Base-by-base conservation (phyloP, 164 flowering plant genomes). In the Aristolochia contorta region DNA sequence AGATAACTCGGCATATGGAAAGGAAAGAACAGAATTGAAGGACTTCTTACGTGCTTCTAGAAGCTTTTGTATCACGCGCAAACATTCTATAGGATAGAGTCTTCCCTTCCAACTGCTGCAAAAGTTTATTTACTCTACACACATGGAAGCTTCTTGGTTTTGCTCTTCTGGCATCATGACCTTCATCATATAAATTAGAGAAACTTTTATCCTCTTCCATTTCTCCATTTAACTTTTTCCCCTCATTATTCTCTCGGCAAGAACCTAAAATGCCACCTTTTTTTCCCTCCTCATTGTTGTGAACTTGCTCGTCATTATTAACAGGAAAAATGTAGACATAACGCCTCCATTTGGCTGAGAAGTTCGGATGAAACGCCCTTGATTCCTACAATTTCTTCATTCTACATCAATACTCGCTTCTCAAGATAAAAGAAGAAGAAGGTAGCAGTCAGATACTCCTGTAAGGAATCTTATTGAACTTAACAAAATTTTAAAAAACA, bases 31-130 rank as follows among this genome's bases (percentile, higher is more conserved):
- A 51, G 20, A 2, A 1, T 23, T 61, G 54, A 16, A 19, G 51
- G 13, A 33, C 30, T 50, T 68, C 95, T 86, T 80, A 91, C 97
- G 60, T 67, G 69, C 80, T 88, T 76, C 99, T 82, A 13, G 97
- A 83, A 65, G 99, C 82, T 79, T 90, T 90, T 6, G 97, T 93
- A 56, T 93, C 99, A 47, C 99, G 81, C 43, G 97, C 96, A 83
- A 88, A 93, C 81, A 88, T 80, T 73, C 72, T 86, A 79, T 86
- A 93, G 25, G 99, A 90, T 47, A 90, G 72, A 27, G 81, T 63
- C 68, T 84, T 90, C 67, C 97, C 97, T 78, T 90, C 89, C 25
- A 93, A 74, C 65, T 81, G 82, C 56, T 47, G 74, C 50, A 93
- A 63, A 48, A 88, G 80, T 66, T 66, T 72, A 65, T 93, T 76